A percentile compares a stretch with the other conserved stretches of the same genome.
Conservation (phyloP, 257 asterid genomes). For the Ehretia macrophylla region DNA sequence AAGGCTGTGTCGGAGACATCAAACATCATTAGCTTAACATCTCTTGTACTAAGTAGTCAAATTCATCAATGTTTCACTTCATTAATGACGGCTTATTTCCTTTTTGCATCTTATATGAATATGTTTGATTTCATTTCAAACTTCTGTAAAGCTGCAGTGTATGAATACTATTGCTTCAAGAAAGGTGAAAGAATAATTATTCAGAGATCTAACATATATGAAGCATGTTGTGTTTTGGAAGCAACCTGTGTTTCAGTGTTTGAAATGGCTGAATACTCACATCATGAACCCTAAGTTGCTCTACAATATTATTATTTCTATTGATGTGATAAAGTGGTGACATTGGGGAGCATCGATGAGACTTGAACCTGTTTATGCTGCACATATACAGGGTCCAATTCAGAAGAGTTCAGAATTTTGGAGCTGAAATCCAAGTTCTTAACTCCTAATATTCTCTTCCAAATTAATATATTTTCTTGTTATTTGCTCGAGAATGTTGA, state of each 20-base stretch:
- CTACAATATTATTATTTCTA: neutral
- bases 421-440: neutral
- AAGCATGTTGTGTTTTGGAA: conserved; percentile 11
- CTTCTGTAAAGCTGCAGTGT: conserved; percentile 3
- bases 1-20: no score
- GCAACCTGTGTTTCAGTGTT: conserved; percentile 22
- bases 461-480: no score
- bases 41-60: no score
- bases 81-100: no score
- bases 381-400: neutral
- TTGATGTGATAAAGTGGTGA: conserved; percentile 2
- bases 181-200: conserved; percentile 18
- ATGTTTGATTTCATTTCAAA: conserved; percentile 1
- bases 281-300: neutral
- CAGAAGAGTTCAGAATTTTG: neutral
- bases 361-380: neutral
- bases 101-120: no score
- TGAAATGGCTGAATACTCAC: neutral
- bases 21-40: no score
- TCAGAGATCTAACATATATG: neutral
- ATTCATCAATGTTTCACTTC: no score
- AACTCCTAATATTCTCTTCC: neutral
- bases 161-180: conserved; percentile 12
- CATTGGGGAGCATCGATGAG: neutral
- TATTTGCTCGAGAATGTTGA: no score